Conservation (phyloP, 1,139 yeast genomes). For the Blastobotrys indianensis region DNA sequence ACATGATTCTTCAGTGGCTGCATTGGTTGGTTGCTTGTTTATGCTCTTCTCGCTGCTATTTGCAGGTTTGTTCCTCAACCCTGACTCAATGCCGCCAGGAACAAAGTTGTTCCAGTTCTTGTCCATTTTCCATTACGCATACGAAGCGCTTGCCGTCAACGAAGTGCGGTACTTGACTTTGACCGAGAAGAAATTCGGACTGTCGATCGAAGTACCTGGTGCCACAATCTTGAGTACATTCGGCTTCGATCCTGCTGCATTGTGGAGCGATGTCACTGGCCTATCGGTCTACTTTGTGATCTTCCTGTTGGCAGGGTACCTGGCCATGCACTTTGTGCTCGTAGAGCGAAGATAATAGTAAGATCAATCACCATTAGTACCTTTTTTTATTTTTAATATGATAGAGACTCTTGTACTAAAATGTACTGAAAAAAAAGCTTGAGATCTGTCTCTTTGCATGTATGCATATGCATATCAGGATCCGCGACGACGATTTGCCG, state of each 20-base stretch:
- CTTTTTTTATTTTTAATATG: too few species aligned
- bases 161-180: constrained; percentile 87
- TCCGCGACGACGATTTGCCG: too few species aligned
- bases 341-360: constrained; percentile 66
- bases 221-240: constrained; percentile 93
- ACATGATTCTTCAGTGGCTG: constrained; percentile 90
- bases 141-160: constrained; percentile 84
- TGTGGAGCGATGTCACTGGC: constrained; percentile 56
- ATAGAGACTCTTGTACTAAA: too few species aligned
- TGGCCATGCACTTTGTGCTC: constrained; percentile 65
- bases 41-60: constrained; percentile 78
- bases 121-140: constrained; percentile 91
- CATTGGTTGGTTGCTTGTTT: constrained; percentile 78
- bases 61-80: constrained; percentile 89
- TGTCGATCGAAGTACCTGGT: constrained; percentile 96
- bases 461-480: too few species aligned
- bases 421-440: too few species aligned
- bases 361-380: too few species aligned
- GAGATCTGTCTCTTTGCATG: too few species aligned
- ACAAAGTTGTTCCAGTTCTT: constrained; percentile 77
- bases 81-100: constrained; percentile 63
- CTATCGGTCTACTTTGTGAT: constrained; percentile 41
- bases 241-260: constrained; percentile 81
- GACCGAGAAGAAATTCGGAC: constrained; percentile 83
- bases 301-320: constrained; percentile 64